Base-by-base conservation (phyloP, 2,329 filamentous ascomycete genomes). In the Hortaea werneckii region DNA sequence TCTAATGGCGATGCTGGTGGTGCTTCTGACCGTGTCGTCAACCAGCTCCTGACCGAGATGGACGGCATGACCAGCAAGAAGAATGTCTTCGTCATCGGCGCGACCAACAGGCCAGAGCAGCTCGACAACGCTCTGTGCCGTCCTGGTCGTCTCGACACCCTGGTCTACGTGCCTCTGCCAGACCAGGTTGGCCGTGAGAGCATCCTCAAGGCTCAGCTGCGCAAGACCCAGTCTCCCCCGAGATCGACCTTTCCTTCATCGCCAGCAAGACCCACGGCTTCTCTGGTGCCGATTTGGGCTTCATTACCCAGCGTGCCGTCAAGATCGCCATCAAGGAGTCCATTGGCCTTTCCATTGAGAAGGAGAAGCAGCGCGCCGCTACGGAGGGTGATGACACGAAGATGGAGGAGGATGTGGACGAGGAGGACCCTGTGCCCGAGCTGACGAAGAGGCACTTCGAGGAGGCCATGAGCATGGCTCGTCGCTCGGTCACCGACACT, bases 31-130 rank as follows among this genome's bases (percentile, higher is more conserved):
- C 92, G 94, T 82, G 92, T 98, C 59, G 92, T 98, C 69, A 98
- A 98, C 77, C 94, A 98, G 77, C 88, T 98, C 66, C 75, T 98
- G 64, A 98, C 92, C 57, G 87, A 96, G 80, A 95, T 96, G 90
- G 90, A 96, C 58, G 90, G 90, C 61, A 96, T 96, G 90, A 96
- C 90, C 40, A 95, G 90, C 35, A 98, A 98, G 86, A 98, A 98
- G 85, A 98, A 98, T 67, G 92, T 98, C 54, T 98, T 98, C 72
- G 92, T 98, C 55, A 98, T 98, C 60, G 92, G 92, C 67, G 92
- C 92, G 40, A 98, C 92, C 70, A 98, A 98, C 77, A 80, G 92
- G 75, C 92, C 92, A 38, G 92, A 98, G 75, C 92, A 96, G 75
- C 85, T 98, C 50, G 92, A 98, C 69, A 92, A 92, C 66, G 92